Evolutionary conservation across 371 early-diverging fungal species (phyloP), one percentile per base, ranked within the genome.

Genomic region (Mortierella sp.): DNA sequence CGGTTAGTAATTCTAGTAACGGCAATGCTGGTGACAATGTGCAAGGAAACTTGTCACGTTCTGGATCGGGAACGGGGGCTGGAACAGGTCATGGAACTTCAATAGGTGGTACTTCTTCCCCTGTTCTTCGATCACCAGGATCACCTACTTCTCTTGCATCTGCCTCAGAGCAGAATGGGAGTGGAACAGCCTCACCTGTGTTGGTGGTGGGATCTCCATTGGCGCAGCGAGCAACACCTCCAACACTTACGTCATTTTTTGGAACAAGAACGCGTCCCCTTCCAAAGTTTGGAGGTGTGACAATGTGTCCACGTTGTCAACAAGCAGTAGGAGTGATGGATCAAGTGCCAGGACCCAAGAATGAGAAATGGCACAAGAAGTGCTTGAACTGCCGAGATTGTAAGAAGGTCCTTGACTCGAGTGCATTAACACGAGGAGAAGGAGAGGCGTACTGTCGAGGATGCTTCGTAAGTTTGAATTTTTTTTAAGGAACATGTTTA

Each of bases 331-430:
- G 87, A 2, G 82, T 90, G 57, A 86, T 87, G 85, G 90, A 90
- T 19, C 86, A 87, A 60, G 83, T 78, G 0, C 87, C 87, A 1
- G 90, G 90, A 23, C 90, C 90, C 3, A 75, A 85, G 40, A 85
- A 85, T 5, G 88, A 83, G 26, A 84, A 87, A 47, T 90, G 90
- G 90, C 90, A 90, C 64, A 89, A 87, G 53, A 90, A 87, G 67
- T 90, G 90, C 49, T 65, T 90, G 32, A 78, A 81, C 3, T 90
- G 90, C 63, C 73, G 64, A 34, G 83, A 66, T 2, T 90, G 90
- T 58, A 76, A 75, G 40, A 90, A 90, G 67, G 86, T 85, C 47
- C 66, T 90, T 71, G 90, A 90, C 56, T 89, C 89, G 28, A 86
- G 83, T 32, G 89, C 88, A 9, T 49, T 75, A 12, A 87, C 86